A percentile compares a stretch with the other conserved stretches of the same genome.
phyloP scores from a whole-genome alignment of 2,329 filamentous ascomycete species.

The Pyrenochaeta sp. region DNA sequence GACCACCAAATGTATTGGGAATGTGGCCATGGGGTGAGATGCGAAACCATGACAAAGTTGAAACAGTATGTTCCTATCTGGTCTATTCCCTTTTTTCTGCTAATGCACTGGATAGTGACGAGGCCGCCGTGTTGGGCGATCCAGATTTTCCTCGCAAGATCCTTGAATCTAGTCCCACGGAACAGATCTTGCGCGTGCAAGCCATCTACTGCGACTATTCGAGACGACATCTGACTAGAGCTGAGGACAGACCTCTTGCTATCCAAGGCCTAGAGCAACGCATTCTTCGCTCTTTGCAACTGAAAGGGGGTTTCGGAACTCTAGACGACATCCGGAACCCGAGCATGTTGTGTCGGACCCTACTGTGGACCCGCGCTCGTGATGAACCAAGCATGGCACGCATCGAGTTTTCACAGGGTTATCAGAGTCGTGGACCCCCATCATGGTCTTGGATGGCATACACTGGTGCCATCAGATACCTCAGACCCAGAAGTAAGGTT shows the following conservation, averaged over 20 bases:
- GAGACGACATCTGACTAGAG: slow-evolving; percentile 24
- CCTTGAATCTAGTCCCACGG: slow-evolving; percentile 3
- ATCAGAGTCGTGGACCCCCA: not conserved
- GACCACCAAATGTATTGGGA: slow-evolving; percentile 37
- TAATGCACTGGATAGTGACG: slow-evolving; percentile 14
- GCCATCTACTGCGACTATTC: slow-evolving; percentile 33
- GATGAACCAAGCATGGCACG: not conserved
- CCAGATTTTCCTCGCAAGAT: slow-evolving; percentile 31
- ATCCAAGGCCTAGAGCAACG: slow-evolving; percentile 44
- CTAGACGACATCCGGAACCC: slow-evolving; percentile 25
- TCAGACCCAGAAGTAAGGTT: slow-evolving; percentile 5
- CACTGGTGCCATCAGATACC: slow-evolving; percentile 23
- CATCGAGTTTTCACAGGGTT: slow-evolving; percentile 8
- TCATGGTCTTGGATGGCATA: slow-evolving; percentile 27
- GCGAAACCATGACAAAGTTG: slow-evolving; percentile 23
- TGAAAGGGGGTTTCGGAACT: slow-evolving; percentile 38
- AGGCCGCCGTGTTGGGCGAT: slow-evolving; percentile 36
- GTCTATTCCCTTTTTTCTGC: not conserved
- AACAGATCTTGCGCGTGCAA: slow-evolving; percentile 13
- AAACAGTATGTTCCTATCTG: slow-evolving; percentile 20
- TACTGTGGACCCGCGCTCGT: slow-evolving; percentile 10
- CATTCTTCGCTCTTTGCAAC: slow-evolving; percentile 25
- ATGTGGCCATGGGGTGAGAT: slow-evolving; percentile 27
- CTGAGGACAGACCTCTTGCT: slow-evolving; percentile 38
- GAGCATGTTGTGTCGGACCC: slow-evolving; percentile 16